Percentiles rank a stretch among this genome's conserved stretches.
phyloP scores from a whole-genome alignment of 2,329 filamentous ascomycete genomes.

The Aureobasidium sp. region DNA sequence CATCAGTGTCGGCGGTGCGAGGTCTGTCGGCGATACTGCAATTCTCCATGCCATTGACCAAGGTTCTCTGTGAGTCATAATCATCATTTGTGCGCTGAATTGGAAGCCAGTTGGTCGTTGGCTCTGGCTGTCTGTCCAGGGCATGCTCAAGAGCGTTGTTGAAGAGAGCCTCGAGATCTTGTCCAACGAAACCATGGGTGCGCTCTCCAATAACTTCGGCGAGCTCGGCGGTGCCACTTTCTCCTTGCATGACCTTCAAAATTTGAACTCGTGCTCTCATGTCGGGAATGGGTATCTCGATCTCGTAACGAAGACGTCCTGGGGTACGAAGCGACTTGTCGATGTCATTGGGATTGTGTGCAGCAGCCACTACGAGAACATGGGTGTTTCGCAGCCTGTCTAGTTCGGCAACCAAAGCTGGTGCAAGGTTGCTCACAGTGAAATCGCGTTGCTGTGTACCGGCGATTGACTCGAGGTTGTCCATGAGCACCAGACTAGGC shows the following conservation, averaged over 20 bases:
- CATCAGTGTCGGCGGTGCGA: background rate
- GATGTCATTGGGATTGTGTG: conserved; percentile 65
- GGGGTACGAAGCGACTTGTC: conserved; percentile 60
- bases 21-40: background rate
- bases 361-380: conserved; percentile 69
- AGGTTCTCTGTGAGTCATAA: background rate
- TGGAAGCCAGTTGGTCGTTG: background rate
- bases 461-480: conserved; percentile 66
- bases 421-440: conserved; percentile 27
- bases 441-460: conserved; percentile 47
- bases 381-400: conserved; percentile 48
- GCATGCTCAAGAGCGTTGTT: conserved; percentile 43
- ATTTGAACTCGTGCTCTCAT: conserved; percentile 65
- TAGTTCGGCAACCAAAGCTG: conserved; percentile 46
- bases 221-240: conserved; percentile 43
- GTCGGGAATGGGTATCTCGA: conserved; percentile 74
- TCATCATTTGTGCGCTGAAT: background rate
- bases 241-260: conserved; percentile 51
- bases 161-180: conserved; percentile 64
- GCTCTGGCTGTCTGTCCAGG: conserved; percentile 26
- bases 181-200: conserved; percentile 81
- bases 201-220: conserved; percentile 59
- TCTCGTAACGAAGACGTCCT: conserved; percentile 58
- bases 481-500: conserved; percentile 73
- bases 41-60: conserved; percentile 4